Conservation (phyloP, 2,329 filamentous ascomycete genomes). For the Aspergillus aculeatinus region DNA sequence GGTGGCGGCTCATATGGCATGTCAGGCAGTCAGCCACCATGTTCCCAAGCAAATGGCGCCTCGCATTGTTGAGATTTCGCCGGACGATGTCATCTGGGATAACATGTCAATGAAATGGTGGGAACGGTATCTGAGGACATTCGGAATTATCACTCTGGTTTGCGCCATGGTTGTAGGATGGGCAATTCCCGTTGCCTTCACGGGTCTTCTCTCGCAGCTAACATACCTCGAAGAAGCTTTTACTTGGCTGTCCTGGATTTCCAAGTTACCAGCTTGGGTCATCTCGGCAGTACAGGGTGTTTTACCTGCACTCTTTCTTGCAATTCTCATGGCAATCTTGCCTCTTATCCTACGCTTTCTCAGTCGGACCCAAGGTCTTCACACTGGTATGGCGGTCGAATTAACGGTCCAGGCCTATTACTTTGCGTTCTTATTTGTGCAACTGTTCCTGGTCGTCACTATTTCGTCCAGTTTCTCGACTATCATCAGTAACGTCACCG, state of each 20-base stretch:
- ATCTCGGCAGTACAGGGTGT: conserved; percentile 78
- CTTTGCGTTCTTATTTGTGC: conserved; percentile 90
- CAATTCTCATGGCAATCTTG: conserved; percentile 74
- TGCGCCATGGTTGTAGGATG: conserved; percentile 79
- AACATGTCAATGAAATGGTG: conserved; percentile 97
- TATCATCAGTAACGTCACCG: conserved; percentile 62
- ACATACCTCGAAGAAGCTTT: conserved; percentile 65
- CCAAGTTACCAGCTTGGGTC: conserved; percentile 58
- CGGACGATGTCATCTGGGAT: conserved; percentile 90
- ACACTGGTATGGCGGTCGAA: conserved; percentile 75
- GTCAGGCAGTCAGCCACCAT: conserved; percentile 87
- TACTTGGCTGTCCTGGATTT: conserved; percentile 69
- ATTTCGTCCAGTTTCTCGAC: conserved; percentile 74
- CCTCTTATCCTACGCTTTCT: conserved; percentile 76
- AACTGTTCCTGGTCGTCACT: conserved; percentile 90
- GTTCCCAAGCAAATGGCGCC: conserved; percentile 91
- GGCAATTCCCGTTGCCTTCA: conserved; percentile 87
- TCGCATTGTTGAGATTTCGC: conserved; percentile 87
- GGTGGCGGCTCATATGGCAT: conserved; percentile 96
- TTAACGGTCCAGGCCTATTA: conserved; percentile 90
- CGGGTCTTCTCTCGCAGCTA: conserved; percentile 77
- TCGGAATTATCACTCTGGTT: conserved; percentile 64
- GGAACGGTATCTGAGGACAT: conserved; percentile 75
- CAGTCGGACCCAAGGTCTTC: conserved; percentile 71
- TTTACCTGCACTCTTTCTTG: conserved; percentile 73